Evolutionary conservation across 176 grass and related monocot genomes (phyloP).

Genomic region (Triticum aestivum): DNA sequence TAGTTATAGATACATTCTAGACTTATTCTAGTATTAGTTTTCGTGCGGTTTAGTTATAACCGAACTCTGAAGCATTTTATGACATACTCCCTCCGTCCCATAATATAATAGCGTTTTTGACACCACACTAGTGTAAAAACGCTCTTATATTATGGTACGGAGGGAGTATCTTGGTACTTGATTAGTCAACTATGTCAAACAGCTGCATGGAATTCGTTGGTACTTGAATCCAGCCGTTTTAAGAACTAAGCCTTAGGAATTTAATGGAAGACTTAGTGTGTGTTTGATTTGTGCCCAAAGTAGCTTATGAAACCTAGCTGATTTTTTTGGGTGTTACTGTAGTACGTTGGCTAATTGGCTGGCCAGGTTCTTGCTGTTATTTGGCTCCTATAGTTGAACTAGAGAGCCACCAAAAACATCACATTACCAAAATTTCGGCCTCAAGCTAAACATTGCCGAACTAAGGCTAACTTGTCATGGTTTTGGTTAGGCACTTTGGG

Average conservation of each 20-base stretch:
- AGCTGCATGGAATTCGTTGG: not conserved
- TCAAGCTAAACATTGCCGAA: not conserved
- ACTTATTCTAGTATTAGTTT: not conserved
- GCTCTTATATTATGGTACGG: too few relatives aligned
- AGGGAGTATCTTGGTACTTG: not conserved
- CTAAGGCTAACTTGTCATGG: not conserved
- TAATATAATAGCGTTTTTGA: too few relatives aligned
- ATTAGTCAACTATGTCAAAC: conserved; percentile 11
- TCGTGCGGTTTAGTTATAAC: not conserved
- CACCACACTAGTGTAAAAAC: too few relatives aligned
- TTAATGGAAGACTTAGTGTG: not conserved
- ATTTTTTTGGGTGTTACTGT: not conserved
- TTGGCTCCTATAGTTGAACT: not conserved
- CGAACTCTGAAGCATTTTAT: not conserved
- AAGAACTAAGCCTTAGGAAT: conserved; percentile 7
- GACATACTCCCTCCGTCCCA: too few relatives aligned
- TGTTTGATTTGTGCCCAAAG: not conserved
- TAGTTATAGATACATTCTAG: too few relatives aligned
- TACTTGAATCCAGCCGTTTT: conserved; percentile 1
- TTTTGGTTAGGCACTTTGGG: not conserved
- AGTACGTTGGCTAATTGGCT: not conserved
- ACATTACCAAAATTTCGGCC: not conserved
- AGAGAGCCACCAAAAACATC: not conserved
- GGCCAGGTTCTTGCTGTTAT: not conserved
- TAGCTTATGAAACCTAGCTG: not conserved